Evolutionary conservation across 148 eudicot genomes (phyloP), one percentile per base, ranked within the genome.

Genomic region (Spergularia bocconei): DNA sequence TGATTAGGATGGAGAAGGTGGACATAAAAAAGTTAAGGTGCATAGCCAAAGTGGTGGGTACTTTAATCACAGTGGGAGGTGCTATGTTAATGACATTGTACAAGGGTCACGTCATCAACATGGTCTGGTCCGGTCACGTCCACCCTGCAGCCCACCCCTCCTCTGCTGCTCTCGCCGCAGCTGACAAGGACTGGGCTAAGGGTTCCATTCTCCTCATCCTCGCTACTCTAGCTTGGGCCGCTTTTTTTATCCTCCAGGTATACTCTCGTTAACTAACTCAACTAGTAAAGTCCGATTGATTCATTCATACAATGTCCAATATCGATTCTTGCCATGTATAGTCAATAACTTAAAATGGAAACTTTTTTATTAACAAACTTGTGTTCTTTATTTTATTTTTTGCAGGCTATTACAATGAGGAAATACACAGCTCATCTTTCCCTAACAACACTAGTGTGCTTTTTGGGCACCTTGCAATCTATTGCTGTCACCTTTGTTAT

Each of bases 81-180:
- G 99, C 98, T 14, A 96, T 96, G 99, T 79, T 96, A 71, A 96
- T 96, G 99, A 96, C 98, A 33, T 68, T 96, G 58, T 92, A 91
- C 89, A 93, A 89, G 69, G 98, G 99, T 16, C 86, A 82, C 23
- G 86, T 88, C 20, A 72, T 96, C 23, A 81, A 87, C 60, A 39
- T 92, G 74, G 13, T 85, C 0, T 90, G 92, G 97, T 81, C 98
- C 36, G 50, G 77, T 47, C 80, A 84, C 76, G 41, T 69, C 11
- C 86, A 81, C 47, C 78, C 88, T 39, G 61, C 87, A 57, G 19
- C 74, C 64, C 71, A 57, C 29, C 5, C 88, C 33, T 14, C 67
- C 7, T 54, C 83, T 7, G 82, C 76, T 0, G 70, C 84, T 13
- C 33, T 69, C 0, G 75, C 79, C 2, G 58, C 83, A 4, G 47